Evolutionary conservation across 2,329 filamentous ascomycete species (phyloP).

Genomic region (Cladosporium sphaerospermum): DNA sequence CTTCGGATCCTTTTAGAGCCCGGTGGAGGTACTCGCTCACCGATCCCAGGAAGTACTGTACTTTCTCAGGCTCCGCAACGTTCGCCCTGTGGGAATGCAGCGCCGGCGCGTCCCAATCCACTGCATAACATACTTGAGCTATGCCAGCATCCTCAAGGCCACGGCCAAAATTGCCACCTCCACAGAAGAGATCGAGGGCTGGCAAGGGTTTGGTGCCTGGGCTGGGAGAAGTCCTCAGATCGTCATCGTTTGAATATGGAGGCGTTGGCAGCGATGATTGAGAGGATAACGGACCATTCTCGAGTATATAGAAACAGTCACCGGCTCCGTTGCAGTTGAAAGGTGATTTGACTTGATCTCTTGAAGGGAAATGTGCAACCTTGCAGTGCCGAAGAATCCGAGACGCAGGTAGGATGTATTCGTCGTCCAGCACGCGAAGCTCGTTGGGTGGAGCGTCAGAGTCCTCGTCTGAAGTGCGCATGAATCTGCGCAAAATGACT

Average conservation of each 20-base stretch:
- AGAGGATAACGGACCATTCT: not conserved
- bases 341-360: constrained; percentile 34
- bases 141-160: constrained; percentile 67
- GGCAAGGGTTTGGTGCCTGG: constrained; percentile 10
- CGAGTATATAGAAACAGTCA: constrained; percentile 51
- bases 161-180: constrained; percentile 69
- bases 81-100: constrained; percentile 73
- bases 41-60: constrained; percentile 61
- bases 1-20: constrained; percentile 48
- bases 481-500: not conserved
- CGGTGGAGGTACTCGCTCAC: constrained; percentile 60
- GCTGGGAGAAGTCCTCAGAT: not conserved
- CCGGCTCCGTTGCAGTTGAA: constrained; percentile 62
- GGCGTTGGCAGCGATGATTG: not conserved
- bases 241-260: not conserved
- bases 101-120: constrained; percentile 59
- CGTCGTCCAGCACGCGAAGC: constrained; percentile 49
- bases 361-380: not conserved
- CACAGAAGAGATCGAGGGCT: constrained; percentile 69
- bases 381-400: not conserved
- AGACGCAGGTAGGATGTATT: not conserved
- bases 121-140: constrained; percentile 59
- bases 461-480: not conserved
- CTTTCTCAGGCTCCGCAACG: constrained; percentile 31
- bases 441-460: constrained; percentile 46